phyloP scores from a whole-genome alignment of 805 yeast species.

The Blastobotrys terrestris region DNA sequence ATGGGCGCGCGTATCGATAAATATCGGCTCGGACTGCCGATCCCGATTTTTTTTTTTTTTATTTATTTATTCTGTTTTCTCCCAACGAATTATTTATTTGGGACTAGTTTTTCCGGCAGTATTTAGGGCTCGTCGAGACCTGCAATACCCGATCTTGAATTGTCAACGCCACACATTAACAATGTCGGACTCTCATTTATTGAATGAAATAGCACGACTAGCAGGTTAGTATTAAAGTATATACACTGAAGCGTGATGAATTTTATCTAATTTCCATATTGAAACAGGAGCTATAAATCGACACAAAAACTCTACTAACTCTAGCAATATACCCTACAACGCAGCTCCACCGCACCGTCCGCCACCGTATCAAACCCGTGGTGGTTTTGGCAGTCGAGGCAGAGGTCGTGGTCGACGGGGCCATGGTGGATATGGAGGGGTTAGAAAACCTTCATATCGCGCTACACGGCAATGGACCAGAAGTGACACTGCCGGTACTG shows the following conservation, averaged over 20 bases:
- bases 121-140: too few relatives aligned
- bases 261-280: too few relatives aligned
- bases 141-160: too few relatives aligned
- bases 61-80: not conserved
- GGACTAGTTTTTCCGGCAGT: too few relatives aligned
- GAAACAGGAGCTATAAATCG: slow-evolving; percentile 25
- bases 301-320: slow-evolving; percentile 14
- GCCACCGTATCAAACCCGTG: not conserved
- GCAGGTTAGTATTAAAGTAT: slow-evolving; percentile 19
- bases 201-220: slow-evolving; percentile 19
- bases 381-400: slow-evolving; percentile 4
- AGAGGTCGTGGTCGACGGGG: slow-evolving; percentile 7
- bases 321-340: not conserved
- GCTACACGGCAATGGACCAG: not conserved
- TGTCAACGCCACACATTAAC: not conserved
- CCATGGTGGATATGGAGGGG: slow-evolving; percentile 3
- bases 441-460: not conserved
- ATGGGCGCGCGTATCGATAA: not conserved
- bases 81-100: too few relatives aligned
- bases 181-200: slow-evolving; percentile 20
- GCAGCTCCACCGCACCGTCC: not conserved
- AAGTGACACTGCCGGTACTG: not conserved
- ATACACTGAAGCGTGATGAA: too few relatives aligned
- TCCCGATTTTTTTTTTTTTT: too few relatives aligned
- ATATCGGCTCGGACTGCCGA: too few relatives aligned